Evolutionary conservation across 495 filamentous ascomycete species (phyloP).

Genomic region (Aspergillus steynii): DNA sequence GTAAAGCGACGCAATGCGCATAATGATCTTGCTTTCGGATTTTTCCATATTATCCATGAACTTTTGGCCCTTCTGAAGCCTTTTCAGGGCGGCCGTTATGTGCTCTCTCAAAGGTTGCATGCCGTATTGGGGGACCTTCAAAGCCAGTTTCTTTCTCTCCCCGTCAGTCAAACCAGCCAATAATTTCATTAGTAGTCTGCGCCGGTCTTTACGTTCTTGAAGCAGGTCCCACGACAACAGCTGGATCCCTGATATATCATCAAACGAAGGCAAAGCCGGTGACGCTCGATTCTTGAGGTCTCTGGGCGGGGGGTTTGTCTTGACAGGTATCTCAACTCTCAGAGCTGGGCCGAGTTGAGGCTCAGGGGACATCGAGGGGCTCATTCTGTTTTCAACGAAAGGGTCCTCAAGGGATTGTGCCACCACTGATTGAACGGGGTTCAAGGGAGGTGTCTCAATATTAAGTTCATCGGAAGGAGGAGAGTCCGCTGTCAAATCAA

Average conservation of each 20-base stretch:
- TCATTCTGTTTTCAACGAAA: conserved; percentile 8
- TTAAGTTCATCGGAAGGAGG: conserved; percentile 22
- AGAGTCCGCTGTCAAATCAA: conserved; percentile 36
- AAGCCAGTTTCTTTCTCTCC: conserved; percentile 15
- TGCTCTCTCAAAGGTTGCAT: conserved; percentile 3
- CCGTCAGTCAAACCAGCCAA: conserved; percentile 18
- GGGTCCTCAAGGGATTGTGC: conserved; percentile 5
- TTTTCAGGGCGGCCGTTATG: conserved; percentile 12
- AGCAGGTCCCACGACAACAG: conserved; percentile 21
- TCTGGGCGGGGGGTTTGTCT: background rate
- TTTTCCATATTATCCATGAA: conserved; percentile 15
- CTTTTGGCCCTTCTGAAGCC: conserved; percentile 10
- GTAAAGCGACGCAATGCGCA: conserved; percentile 37
- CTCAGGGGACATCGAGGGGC: conserved; percentile 18
- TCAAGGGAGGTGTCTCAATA: conserved; percentile 31
- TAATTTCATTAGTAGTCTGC: conserved; percentile 33
- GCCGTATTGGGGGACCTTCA: conserved; percentile 15
- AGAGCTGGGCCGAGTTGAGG: conserved; percentile 14
- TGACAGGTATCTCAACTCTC: conserved; percentile 3
- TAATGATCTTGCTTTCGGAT: conserved; percentile 17
- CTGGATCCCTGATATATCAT: conserved; percentile 27
- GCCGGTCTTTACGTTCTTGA: conserved; percentile 33
- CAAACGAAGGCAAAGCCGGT: conserved; percentile 23
- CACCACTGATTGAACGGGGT: conserved; percentile 18
- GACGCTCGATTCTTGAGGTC: conserved; percentile 1